Evolutionary conservation across 345 rosid genomes (phyloP), one percentile per base, ranked within the genome.

Genomic region (Corymbia maculata): DNA sequence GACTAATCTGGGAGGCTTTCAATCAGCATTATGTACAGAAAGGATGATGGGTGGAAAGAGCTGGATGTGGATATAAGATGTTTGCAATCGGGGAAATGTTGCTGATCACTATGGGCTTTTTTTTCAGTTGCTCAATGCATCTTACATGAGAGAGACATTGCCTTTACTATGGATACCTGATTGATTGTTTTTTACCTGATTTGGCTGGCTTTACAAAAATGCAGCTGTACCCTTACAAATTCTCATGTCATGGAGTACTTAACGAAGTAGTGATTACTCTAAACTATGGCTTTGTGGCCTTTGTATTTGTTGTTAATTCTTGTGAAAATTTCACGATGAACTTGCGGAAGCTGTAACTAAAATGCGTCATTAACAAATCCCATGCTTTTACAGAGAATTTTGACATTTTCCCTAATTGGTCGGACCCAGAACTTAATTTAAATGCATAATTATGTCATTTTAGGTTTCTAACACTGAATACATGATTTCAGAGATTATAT

Each of bases 401-500:
- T 36, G 42, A 36, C 42, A 36, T 36, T 36, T 36, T 36, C 42
- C 42, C 42, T 36, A 36, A 36, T 36, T 36, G 42, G 42, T 36
- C 42, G 42, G 42, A 36, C 42, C 42, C 42, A 36, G 42, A 36
- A 36, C 42, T 36, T 36, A 36, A 36, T 36, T 36, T 36, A 36
- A 22, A 68, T 68, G 45, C 42, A 12, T 32, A 68, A 68, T 16
- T 30, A 13, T 16, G 79, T 8, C 22, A 7, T 9, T 15, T 26
- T 50, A 47, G 79, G 79, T 15, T 32, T 36, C 45, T 68, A 32
- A 68, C 3, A 4, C 22, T 16, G 45, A 68, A 15, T 68, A 24
- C 9, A 28, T 85, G 22, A 47, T 88, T 86, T 51, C 94, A 95
- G 95, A 89, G 89, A 82, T 68, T 95, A 51, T 91, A 95, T 90